These are phyloP conservation scores for Scenedesmus sp. DNA, from an alignment of 163 green algal genomes.

Conservation along the genomic window DNA sequence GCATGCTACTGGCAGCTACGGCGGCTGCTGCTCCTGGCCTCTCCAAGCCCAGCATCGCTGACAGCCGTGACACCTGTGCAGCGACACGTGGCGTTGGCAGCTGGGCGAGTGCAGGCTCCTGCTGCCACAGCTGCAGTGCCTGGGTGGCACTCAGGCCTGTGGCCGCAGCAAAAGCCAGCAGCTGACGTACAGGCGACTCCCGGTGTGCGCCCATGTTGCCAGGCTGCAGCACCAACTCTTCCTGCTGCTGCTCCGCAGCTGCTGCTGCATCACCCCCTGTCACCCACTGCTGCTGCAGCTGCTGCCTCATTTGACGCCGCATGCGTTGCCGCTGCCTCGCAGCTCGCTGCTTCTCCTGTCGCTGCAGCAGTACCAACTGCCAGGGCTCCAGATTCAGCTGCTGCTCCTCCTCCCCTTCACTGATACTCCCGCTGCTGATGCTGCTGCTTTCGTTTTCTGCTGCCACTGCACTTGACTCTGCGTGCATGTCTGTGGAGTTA, in stretches of 20 bases:
- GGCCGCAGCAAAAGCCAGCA: conserved; percentile 38
- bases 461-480: not conserved
- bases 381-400: not conserved
- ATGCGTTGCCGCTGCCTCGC: not conserved
- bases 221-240: not conserved
- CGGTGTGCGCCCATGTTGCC: no score
- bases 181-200: conserved; percentile 36
- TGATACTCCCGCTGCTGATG: not conserved
- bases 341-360: conserved; percentile 23
- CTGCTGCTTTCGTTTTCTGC: not conserved
- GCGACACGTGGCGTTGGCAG: not conserved
- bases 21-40: not conserved
- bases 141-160: conserved; percentile 19
- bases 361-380: conserved; percentile 21
- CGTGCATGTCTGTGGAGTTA: not conserved
- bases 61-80: conserved; percentile 2
- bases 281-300: conserved; percentile 36
- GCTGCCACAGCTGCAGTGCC: conserved; percentile 50
- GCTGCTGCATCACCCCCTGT: not conserved
- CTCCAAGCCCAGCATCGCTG: conserved; percentile 14
- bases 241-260: conserved; percentile 28
- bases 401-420: not conserved
- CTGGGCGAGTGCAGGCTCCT: conserved; percentile 32
- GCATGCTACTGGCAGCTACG: not conserved
- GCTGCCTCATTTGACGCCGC: conserved; percentile 14